Base-by-base conservation (phyloP, 1,284 basidiomycete species). In the Ceratobasidium theobromae region DNA sequence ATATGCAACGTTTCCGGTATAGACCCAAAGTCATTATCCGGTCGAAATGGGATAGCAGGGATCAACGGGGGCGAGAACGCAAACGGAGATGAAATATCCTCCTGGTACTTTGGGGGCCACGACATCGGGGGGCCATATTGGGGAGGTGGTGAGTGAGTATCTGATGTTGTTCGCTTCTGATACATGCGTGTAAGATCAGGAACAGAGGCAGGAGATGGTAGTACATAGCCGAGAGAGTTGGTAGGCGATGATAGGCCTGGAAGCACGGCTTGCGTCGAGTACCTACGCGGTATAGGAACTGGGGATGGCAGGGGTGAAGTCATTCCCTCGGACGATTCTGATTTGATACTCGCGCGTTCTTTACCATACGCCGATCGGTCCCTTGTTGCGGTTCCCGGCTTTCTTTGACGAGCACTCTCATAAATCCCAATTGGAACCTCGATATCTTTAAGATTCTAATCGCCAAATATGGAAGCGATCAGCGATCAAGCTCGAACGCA, bases 181-280 rank as follows among this genome's bases (percentile, higher is more conserved):
- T 65, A 65, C 60, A 65, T 65, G 60, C 60, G 60, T 4, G 60
- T 65, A 14, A 65, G 60, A 65, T 65, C 60, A 53, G 60, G 60
- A 53, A 65, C 60, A 43, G 60, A 65, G 35, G 60, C 60, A 53
- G 46, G 60, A 32, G 60, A 65, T 30, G 60, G 60, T 41, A 65
- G 41, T 28, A 18, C 40, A 53, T 65, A 65, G 27, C 60, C 60
- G 49, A 62, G 38, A 21, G 60, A 65, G 41, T 40, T 28, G 40
- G 60, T 65, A 28, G 60, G 60, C 9, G 60, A 65, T 12, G 60
- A 33, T 6, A 65, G 49, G 60, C 49, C 60, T 45, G 60, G 60
- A 53, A 53, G 25, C 21, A 38, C 40, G 27, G 60, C 60, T 65
- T 65, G 60, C 43, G 60, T 65, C 60, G 60, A 65, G 40, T 65